Evolutionary conservation across 2,329 filamentous ascomycete species (phyloP).

Genomic region (Didymella glomerata): DNA sequence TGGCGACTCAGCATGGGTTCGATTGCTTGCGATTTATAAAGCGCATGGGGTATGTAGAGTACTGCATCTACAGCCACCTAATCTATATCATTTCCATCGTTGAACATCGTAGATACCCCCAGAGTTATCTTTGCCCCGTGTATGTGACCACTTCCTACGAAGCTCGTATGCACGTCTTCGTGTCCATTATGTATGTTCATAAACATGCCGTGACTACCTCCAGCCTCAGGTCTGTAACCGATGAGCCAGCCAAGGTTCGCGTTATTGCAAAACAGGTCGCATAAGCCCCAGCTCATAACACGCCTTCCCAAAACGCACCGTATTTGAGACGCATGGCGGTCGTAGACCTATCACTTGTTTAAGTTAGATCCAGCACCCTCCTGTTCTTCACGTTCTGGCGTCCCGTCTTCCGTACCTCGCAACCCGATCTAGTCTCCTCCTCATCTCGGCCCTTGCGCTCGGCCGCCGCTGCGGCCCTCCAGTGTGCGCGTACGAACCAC

Average conservation of each 20-base stretch:
- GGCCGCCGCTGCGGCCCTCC: slow-evolving; percentile 21
- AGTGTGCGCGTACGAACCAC: background rate
- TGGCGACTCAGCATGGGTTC: background rate
- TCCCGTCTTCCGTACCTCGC: slow-evolving; percentile 21
- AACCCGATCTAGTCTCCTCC: slow-evolving; percentile 33
- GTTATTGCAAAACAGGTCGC: background rate
- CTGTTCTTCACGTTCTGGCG: background rate
- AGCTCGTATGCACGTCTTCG: background rate
- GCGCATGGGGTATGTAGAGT: background rate
- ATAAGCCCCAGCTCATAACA: background rate
- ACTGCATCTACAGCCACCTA: background rate
- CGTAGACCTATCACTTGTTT: background rate
- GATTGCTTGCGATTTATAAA: background rate
- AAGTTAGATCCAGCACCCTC: background rate
- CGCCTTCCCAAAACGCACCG: slow-evolving; percentile 14
- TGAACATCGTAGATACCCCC: background rate
- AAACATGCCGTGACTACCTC: too few relatives aligned
- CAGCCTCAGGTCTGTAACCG: too few relatives aligned
- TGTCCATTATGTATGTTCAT: background rate
- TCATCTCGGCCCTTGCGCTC: slow-evolving; percentile 36
- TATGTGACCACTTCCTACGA: background rate
- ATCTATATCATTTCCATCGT: background rate
- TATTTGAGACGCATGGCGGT: slow-evolving; percentile 13
- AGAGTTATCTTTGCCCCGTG: background rate
- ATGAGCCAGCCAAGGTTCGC: too few relatives aligned